Conservation (phyloP, 768 basidiomycete species). For the Boletales sp. region DNA sequence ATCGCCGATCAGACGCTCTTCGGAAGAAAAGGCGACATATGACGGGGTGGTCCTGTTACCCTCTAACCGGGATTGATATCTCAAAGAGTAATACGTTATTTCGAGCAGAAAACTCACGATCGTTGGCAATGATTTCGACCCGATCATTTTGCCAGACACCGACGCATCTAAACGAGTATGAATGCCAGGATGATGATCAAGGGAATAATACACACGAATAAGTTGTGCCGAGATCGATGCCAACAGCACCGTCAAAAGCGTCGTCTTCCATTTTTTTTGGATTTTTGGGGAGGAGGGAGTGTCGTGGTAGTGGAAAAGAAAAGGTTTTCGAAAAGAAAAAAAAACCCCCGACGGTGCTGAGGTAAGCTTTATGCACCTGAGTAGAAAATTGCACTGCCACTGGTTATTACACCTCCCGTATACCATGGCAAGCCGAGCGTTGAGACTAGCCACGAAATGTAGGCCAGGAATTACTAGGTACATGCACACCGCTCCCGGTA, state of each 20-base stretch:
- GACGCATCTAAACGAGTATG: conserved; percentile 66
- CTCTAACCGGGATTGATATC: conserved; percentile 46
- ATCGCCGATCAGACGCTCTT: conserved; percentile 98
- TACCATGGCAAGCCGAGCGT: conserved; percentile 21
- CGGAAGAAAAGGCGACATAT: conserved; percentile 96
- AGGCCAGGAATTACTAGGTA: conserved; percentile 20
- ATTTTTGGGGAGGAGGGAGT: conserved; percentile 29
- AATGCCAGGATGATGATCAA: conserved; percentile 20
- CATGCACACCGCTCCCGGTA: conserved; percentile 29
- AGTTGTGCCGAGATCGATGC: conserved; percentile 96
- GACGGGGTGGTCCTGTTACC: conserved; percentile 99
- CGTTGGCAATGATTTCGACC: conserved; percentile 98
- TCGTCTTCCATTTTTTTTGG: conserved; percentile 77
- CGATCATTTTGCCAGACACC: conserved; percentile 99
- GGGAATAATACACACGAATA: conserved; percentile 67
- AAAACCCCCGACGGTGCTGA: conserved; percentile 49
- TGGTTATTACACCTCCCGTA: conserved; percentile 8
- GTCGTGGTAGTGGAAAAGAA: conserved; percentile 31
- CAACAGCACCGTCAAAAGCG: conserved; percentile 89
- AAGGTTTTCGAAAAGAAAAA: conserved; percentile 31
- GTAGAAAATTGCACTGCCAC: conserved; percentile 33
- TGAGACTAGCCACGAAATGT: conserved; percentile 22
- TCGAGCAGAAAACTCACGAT: conserved; percentile 56
- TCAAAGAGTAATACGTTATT: not conserved
- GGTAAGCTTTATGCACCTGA: conserved; percentile 41